These are phyloP conservation scores for Heliamphora pulchella DNA, from an alignment of 179 eudicot species.

Conservation along the genomic window DNA sequence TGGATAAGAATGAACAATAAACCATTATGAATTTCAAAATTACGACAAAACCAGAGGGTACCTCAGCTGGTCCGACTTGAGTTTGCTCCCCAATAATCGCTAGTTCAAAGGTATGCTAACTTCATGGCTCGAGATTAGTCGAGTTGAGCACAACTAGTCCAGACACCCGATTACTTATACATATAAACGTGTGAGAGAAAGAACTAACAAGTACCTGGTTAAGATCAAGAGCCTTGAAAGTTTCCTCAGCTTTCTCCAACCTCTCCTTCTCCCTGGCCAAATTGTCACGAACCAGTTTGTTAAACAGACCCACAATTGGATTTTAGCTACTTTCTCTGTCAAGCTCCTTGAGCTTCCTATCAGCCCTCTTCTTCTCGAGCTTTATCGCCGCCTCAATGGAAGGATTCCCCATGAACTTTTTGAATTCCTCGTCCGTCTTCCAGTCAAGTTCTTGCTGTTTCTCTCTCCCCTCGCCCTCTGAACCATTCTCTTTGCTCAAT, in stretches of 20 bases:
- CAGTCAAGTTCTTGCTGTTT: constrained; percentile 64
- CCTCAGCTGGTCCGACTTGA: too few relatives aligned
- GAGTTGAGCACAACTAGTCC: too few relatives aligned
- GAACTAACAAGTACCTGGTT: constrained; percentile 45
- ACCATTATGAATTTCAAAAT: too few relatives aligned
- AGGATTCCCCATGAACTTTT: constrained; percentile 93
- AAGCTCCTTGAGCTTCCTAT: constrained; percentile 75
- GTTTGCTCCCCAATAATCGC: too few relatives aligned
- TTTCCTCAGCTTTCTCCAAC: constrained; percentile 62
- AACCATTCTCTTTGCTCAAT: constrained; percentile 14
- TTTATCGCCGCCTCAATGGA: constrained; percentile 94
- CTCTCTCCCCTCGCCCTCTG: constrained; percentile 24
- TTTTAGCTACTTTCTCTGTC: constrained; percentile 62
- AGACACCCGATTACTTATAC: too few relatives aligned
- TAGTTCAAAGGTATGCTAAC: too few relatives aligned
- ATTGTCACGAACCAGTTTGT: constrained; percentile 48
- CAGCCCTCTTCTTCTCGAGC: constrained; percentile 90
- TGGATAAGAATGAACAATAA: too few relatives aligned
- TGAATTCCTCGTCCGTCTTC: constrained; percentile 88
- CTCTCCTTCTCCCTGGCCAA: constrained; percentile 60
- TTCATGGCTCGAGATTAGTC: too few relatives aligned
- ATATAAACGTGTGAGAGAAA: not conserved
- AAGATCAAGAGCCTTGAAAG: constrained; percentile 93
- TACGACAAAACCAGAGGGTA: too few relatives aligned
- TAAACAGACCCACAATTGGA: constrained; percentile 49